Evolutionary conservation across 805 yeast genomes (phyloP), one percentile per base, ranked within the genome.

Genomic region (Yarrowia sp.): DNA sequence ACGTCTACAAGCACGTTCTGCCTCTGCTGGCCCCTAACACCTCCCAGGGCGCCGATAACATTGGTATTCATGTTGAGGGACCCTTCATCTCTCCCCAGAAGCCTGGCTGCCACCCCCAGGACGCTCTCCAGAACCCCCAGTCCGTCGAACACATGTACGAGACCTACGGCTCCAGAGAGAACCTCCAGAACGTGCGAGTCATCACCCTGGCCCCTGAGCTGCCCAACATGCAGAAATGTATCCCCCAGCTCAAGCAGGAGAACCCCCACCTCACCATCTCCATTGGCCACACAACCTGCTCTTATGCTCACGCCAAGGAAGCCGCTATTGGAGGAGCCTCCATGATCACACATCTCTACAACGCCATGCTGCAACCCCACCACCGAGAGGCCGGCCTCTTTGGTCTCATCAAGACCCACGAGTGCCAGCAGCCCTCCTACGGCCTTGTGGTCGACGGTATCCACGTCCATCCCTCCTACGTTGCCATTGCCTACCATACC

Each of bases 51-150:
- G 74, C 76, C 8, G 76, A 74, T 50, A 69, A 68, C 52, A 75
- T 85, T 68, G 88, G 88, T 12, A 86, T 86, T n/a, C 88, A 85
- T 72, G 75, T 83, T 46, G 88, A 85, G 71, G 88, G 88, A 7
- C 88, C 88, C 9, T 84, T 85, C 72, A 80, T 85, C 69, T 83
- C 82, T 67, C 74, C 78, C 44, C 72, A 77, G 69, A 83, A 83
- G 74, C 83, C 83, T 69, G 86, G 86, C 1, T 83, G 85, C 70
- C 86, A 83, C 71, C 85, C 85, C 6, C 78, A 76, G 40, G 85
- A 83, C 70, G 80, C 85, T n/a, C 77, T 83, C 69, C 80, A 78
- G 43, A 79, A 78, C 68, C 75, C 75, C 46, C 77, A 73, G 46
- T 58, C 68, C 14, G 61, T 70, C 30, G 71, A 74, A 44, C 43